Evolutionary conservation across 768 basidiomycete genomes (phyloP).

Genomic region (Macrolepiota albuminosa): DNA sequence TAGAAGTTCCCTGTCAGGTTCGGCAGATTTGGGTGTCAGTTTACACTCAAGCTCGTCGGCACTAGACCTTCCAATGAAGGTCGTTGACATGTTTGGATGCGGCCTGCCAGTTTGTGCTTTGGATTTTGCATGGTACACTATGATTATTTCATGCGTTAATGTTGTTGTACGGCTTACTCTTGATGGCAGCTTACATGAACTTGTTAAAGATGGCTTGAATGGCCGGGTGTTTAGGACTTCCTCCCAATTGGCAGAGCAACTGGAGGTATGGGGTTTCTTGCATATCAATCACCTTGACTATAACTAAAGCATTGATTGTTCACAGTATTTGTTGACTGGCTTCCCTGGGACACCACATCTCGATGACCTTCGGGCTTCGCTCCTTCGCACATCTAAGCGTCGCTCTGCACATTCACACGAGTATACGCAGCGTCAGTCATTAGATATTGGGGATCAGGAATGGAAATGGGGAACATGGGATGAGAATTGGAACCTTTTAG

Average conservation of each 20-base stretch:
- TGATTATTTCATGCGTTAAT: conserved; percentile 14
- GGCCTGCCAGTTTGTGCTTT: conserved; percentile 91
- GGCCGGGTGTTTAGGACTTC: conserved; percentile 75
- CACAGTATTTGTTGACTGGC: conserved; percentile 49
- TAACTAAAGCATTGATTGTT: background rate
- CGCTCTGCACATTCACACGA: conserved; percentile 18
- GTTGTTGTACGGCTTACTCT: background rate
- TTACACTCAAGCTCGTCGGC: conserved; percentile 89
- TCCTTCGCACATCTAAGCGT: conserved; percentile 29
- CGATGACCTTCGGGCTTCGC: conserved; percentile 43
- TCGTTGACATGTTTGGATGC: conserved; percentile 99
- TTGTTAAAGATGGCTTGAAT: conserved; percentile 81
- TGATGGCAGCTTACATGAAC: conserved; percentile 65
- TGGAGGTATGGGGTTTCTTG: conserved; percentile 48
- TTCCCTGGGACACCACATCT: conserved; percentile 60
- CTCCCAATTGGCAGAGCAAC: conserved; percentile 60
- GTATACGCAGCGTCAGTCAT: conserved; percentile 17
- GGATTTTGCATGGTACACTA: conserved; percentile 69
- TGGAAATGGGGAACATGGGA: conserved; percentile 78
- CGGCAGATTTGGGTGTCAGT: conserved; percentile 88
- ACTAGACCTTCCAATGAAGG: conserved; percentile 96
- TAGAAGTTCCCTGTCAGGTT: conserved; percentile 42
- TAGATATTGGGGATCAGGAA: conserved; percentile 18
- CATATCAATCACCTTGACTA: background rate
- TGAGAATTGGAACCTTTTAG: conserved; percentile 73